A percentile compares a stretch with the other conserved stretches of the same genome.
Evolutionary conservation across 2,329 filamentous ascomycete species (phyloP).

Genomic region (Thermomyces lanuginosus): DNA sequence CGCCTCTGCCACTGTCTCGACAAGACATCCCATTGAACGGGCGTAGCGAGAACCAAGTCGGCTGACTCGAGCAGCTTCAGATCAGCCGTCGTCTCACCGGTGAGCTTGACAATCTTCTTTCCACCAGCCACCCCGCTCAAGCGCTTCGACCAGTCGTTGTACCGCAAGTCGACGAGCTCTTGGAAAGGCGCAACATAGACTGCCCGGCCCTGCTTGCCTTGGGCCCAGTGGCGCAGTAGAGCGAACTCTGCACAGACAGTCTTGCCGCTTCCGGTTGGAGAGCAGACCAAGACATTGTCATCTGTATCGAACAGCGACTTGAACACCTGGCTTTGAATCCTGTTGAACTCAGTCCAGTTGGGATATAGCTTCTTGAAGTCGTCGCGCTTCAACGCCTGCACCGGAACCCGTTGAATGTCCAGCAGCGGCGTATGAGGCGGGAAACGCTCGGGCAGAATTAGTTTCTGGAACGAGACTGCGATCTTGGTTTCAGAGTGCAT

Average conservation of each 20-base stretch:
- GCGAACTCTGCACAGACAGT: conserved; percentile 94
- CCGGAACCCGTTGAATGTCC: conserved; percentile 78
- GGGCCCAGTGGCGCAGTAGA: conserved; percentile 72
- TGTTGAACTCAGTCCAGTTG: conserved; percentile 80
- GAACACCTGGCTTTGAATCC: conserved; percentile 93
- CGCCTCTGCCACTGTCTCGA: conserved; percentile 92
- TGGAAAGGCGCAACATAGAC: conserved; percentile 94
- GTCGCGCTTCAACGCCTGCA: conserved; percentile 71
- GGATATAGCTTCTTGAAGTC: conserved; percentile 72
- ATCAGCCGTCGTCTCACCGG: conserved; percentile 80
- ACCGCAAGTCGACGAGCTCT: conserved; percentile 68
- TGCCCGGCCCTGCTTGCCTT: conserved; percentile 54
- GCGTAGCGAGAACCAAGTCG: conserved; percentile 83
- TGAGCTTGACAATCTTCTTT: conserved; percentile 83
- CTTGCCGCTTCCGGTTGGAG: conserved; percentile 91
- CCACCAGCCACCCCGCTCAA: conserved; percentile 58
- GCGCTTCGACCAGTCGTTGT: conserved; percentile 72
- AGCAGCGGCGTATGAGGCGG: conserved; percentile 83
- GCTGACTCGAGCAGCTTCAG: conserved; percentile 73
- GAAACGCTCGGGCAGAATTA: conserved; percentile 89
- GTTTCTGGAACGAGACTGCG: conserved; percentile 84
- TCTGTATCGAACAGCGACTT: conserved; percentile 82
- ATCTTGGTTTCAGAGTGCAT: conserved; percentile 95
- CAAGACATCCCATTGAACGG: conserved; percentile 86
- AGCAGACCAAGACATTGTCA: conserved; percentile 83